Conservation (phyloP, 371 early-diverging fungal species). For the Syncephalastrum monosporum region DNA sequence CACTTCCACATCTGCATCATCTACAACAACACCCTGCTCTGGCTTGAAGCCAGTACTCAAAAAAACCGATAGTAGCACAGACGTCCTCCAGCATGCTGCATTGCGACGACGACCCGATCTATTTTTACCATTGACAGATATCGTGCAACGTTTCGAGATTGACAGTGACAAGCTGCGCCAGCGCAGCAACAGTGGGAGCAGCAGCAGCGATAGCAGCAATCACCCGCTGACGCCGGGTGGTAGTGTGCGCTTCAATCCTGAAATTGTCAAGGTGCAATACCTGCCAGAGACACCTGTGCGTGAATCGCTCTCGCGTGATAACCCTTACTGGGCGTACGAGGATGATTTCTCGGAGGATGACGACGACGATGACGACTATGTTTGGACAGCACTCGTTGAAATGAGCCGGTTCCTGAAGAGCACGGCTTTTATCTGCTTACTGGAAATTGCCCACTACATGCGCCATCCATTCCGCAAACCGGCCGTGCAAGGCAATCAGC, state of each 20-base stretch:
- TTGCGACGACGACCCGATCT: neutral
- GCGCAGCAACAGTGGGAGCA: neutral
- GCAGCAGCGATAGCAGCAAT: slow-evolving; percentile 6
- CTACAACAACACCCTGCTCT: neutral
- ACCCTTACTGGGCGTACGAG: slow-evolving; percentile 10
- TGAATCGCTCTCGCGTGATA: slow-evolving; percentile 6
- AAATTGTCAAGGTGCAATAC: slow-evolving; percentile 18
- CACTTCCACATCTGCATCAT: neutral
- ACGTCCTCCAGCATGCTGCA: slow-evolving; percentile 2
- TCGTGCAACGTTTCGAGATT: no score
- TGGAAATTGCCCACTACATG: no score
- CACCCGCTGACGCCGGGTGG: slow-evolving; percentile 6
- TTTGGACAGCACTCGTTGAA: no score
- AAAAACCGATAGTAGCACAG: neutral
- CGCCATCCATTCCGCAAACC: no score
- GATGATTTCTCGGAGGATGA: neutral
- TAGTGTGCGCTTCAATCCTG: slow-evolving; percentile 23
- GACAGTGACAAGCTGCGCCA: no score
- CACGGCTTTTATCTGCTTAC: no score
- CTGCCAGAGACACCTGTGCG: slow-evolving; percentile 23
- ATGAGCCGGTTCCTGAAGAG: no score
- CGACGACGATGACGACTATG: neutral
- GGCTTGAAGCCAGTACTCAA: slow-evolving; percentile 23
- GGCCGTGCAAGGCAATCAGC: no score
- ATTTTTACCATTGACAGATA: no score